phyloP scores from a whole-genome alignment of 176 grass and related monocot species.

The Ensete glaucum region DNA sequence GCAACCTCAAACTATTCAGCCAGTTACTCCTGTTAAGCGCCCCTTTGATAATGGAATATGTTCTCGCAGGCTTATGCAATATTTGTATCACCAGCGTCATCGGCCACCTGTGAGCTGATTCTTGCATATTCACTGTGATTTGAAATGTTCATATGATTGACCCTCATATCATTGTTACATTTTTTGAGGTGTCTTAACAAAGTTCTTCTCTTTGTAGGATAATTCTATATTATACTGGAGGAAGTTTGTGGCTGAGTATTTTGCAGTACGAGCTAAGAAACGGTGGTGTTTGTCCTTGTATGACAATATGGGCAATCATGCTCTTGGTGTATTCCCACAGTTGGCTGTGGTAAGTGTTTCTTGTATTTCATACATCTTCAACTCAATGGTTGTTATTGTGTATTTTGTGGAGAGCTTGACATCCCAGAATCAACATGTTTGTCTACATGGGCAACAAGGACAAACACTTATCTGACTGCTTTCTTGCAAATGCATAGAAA shows the following conservation, averaged over 20 bases:
- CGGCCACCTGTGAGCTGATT: conserved; percentile 42
- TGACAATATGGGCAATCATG: conserved; percentile 60
- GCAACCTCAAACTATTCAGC: conserved; percentile 44
- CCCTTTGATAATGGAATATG: conserved; percentile 63
- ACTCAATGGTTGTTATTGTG: too few relatives aligned
- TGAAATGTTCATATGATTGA: background rate
- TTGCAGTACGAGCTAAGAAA: conserved; percentile 75
- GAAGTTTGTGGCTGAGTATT: conserved; percentile 92
- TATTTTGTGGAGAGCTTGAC: too few relatives aligned
- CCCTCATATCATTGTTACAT: background rate
- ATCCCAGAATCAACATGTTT: background rate
- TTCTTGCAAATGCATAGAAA: background rate
- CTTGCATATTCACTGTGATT: background rate
- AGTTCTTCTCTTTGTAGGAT: conserved; percentile 35
- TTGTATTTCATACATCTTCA: background rate
- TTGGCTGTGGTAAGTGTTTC: conserved; percentile 50
- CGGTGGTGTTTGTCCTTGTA: conserved; percentile 90
- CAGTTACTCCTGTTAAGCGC: conserved; percentile 41
- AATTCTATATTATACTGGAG: conserved; percentile 92
- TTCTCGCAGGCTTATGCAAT: conserved; percentile 84
- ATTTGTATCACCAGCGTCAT: conserved; percentile 86
- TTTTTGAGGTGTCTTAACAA: background rate
- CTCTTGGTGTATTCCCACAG: conserved; percentile 59
- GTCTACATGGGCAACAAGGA: background rate
- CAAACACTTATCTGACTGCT: background rate